Conservation (phyloP, 441 rosid species). For the Euphorbia neoarborescens region DNA sequence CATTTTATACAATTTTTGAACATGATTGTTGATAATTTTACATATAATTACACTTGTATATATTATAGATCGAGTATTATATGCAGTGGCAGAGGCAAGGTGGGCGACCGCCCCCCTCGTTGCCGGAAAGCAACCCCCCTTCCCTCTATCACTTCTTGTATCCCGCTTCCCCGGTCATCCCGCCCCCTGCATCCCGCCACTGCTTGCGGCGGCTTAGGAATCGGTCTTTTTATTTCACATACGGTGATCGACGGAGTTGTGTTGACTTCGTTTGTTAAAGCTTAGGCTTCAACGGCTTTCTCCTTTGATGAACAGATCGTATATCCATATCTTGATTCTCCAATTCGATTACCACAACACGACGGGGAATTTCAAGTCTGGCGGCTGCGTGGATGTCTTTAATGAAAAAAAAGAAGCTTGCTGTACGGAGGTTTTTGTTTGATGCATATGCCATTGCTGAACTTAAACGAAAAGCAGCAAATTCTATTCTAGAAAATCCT, state of each 20-base stretch:
- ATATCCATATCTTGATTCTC: background rate
- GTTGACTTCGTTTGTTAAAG: background rate
- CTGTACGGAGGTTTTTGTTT: constrained; percentile 15
- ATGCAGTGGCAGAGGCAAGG: too few relatives aligned
- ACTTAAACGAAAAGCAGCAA: constrained; percentile 9
- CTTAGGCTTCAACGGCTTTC: constrained; percentile 23
- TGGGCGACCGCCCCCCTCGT: too few relatives aligned
- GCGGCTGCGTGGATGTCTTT: background rate
- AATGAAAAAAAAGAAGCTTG: background rate
- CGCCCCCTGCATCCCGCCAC: too few relatives aligned
- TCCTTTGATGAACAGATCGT: background rate
- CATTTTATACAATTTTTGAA: too few relatives aligned
- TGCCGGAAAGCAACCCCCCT: too few relatives aligned
- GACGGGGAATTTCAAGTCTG: background rate
- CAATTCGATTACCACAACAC: constrained; percentile 16
- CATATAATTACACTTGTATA: too few relatives aligned
- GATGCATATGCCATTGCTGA: constrained; percentile 2
- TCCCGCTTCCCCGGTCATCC: too few relatives aligned
- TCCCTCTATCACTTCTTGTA: too few relatives aligned
- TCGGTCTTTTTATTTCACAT: constrained; percentile 24
- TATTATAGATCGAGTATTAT: too few relatives aligned
- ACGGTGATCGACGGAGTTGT: constrained; percentile 22
- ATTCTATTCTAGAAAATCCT: background rate
- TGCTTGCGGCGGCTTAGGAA: constrained; percentile 27
- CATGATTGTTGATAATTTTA: too few relatives aligned